A percentile compares a stretch with the other conserved stretches of the same genome.
Conservation (phyloP, 768 basidiomycete species). For the Rubroboletus pulcherrimus region DNA sequence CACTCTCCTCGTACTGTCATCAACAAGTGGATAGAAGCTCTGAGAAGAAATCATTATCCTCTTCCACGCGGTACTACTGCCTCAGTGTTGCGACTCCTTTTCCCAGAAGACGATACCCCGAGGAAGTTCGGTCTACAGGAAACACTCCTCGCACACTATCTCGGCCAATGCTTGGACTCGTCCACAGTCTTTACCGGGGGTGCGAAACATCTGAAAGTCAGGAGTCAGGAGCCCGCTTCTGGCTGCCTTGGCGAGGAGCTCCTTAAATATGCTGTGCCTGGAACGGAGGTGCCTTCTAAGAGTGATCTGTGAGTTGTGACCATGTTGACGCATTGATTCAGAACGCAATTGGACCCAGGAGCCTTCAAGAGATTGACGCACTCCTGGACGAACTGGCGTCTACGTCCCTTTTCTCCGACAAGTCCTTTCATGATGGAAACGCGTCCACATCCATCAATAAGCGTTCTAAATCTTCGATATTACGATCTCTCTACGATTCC, state of each 20-base stretch:
- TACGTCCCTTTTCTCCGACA: constrained; percentile 56
- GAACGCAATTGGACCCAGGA: constrained; percentile 30
- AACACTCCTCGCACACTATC: constrained; percentile 46
- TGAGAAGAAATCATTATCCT: constrained; percentile 43
- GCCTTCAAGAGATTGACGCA: constrained; percentile 50
- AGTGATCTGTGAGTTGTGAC: background rate
- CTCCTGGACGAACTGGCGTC: constrained; percentile 76
- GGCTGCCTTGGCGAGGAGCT: constrained; percentile 77
- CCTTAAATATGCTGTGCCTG: constrained; percentile 35
- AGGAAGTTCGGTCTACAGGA: constrained; percentile 77
- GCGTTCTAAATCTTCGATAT: constrained; percentile 34
- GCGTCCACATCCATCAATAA: constrained; percentile 27
- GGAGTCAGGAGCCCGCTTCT: constrained; percentile 40
- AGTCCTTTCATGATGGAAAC: constrained; percentile 38
- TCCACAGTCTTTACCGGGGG: constrained; percentile 26
- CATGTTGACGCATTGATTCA: constrained; percentile 12
- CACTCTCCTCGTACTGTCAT: constrained; percentile 42
- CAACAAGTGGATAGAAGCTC: constrained; percentile 40
- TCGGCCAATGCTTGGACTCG: constrained; percentile 49
- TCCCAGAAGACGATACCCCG: constrained; percentile 73
- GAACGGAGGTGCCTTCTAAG: constrained; percentile 30
- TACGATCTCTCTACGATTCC: constrained; percentile 55
- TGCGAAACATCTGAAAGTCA: constrained; percentile 30
- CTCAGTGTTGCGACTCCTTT: constrained; percentile 70
- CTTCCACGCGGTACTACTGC: constrained; percentile 52